phyloP scores from a whole-genome alignment of 768 basidiomycete genomes.

The Lactarius sanguifluus region DNA sequence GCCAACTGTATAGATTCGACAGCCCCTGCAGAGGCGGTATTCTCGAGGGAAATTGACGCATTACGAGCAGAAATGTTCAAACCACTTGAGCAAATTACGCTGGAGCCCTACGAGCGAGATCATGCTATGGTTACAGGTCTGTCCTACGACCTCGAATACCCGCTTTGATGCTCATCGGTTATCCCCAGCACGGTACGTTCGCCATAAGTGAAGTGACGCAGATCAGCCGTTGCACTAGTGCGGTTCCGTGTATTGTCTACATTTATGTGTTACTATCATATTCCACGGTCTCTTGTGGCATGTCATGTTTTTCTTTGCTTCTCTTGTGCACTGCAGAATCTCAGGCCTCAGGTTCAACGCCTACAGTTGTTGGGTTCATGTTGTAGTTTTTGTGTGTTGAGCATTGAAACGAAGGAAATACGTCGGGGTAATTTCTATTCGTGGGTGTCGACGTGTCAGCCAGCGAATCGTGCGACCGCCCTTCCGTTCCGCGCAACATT shows the following conservation, averaged over 20 bases:
- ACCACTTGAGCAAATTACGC: constrained; percentile 92
- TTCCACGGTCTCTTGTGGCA: constrained; percentile 7
- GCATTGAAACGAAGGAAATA: not conserved
- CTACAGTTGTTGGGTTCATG: not conserved
- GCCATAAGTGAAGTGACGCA: constrained; percentile 39
- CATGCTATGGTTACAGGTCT: constrained; percentile 87
- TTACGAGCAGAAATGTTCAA: constrained; percentile 81
- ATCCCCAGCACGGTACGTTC: constrained; percentile 45
- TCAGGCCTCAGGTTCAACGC: not conserved
- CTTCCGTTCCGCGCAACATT: not conserved
- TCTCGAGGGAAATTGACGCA: constrained; percentile 81
- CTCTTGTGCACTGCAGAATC: not conserved
- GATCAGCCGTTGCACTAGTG: not conserved
- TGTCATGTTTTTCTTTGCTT: constrained; percentile 1
- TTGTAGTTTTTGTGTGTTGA: constrained; percentile 1
- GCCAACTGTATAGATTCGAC: constrained; percentile 99
- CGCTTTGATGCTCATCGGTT: constrained; percentile 6
- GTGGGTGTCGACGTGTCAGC: constrained; percentile 1
- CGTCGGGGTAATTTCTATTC: not conserved
- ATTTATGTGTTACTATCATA: constrained; percentile 24
- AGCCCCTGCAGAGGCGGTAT: constrained; percentile 84
- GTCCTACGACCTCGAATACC: constrained; percentile 31
- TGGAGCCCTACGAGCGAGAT: constrained; percentile 91
- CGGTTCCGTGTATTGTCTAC: constrained; percentile 25
- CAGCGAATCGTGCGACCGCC: not conserved